Evolutionary conservation across 257 asterid genomes (phyloP).

Genomic region (Ajuga chamaepitys): DNA sequence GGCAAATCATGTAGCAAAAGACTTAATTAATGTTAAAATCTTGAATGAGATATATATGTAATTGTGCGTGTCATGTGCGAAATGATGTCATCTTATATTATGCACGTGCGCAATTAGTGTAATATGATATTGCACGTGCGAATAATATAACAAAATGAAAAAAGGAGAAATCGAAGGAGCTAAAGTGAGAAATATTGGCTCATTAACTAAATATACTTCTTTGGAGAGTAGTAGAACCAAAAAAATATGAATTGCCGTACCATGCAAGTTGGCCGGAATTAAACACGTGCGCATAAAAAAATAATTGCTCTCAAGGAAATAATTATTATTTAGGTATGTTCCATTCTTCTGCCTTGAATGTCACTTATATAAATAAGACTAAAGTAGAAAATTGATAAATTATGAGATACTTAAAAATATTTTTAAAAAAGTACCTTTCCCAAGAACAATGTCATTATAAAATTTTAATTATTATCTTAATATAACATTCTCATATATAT

Average conservation of each 20-base stretch:
- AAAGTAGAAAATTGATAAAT: slow-evolving; percentile 15
- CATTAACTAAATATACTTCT: no score
- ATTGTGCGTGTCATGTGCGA: neutral
- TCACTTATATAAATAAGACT: neutral
- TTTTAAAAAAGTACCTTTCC: neutral
- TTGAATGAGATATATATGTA: neutral
- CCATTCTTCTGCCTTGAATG: neutral
- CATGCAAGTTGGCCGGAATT: slow-evolving; percentile 3
- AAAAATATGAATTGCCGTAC: neutral
- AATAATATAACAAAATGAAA: neutral
- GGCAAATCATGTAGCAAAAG: no score
- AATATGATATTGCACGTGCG: no score
- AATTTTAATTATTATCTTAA: neutral
- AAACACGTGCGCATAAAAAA: neutral
- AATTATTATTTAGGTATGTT: neutral
- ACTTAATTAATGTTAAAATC: neutral
- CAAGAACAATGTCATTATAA: neutral
- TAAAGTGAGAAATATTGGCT: no score
- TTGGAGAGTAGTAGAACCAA: no score
- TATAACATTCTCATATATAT: neutral
- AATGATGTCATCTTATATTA: neutral
- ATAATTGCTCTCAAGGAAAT: no score
- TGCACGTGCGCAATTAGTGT: no score
- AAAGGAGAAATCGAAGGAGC: no score
- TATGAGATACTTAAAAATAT: neutral